Evolutionary conservation across 345 rosid species (phyloP).

Genomic region (Cardamine chenopodiifolia): DNA sequence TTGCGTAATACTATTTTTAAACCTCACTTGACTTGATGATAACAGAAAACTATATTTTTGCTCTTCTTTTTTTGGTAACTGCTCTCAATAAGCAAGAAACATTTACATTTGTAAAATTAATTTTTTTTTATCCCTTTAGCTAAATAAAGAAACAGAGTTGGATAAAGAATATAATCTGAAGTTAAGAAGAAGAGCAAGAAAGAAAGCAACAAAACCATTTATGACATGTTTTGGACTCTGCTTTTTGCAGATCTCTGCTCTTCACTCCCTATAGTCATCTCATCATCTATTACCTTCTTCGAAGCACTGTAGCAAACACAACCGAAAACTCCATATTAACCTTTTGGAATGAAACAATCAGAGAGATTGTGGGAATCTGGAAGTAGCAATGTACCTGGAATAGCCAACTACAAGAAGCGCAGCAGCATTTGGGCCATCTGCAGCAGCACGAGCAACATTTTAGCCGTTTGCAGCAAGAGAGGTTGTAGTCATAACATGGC

Average conservation of each 20-base stretch:
- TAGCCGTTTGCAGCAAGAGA: conserved; percentile 37
- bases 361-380: background rate
- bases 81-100: conserved; percentile 18
- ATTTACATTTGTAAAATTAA: conserved; percentile 16
- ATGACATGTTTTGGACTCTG: conserved; percentile 25
- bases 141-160: conserved; percentile 2
- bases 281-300: conserved; percentile 34
- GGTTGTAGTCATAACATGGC: conserved; percentile 26
- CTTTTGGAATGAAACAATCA: conserved; percentile 5
- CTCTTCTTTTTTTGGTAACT: background rate
- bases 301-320: conserved; percentile 27
- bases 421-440: conserved; percentile 14
- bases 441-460: conserved; percentile 33
- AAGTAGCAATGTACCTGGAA: conserved; percentile 33
- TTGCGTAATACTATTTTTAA: background rate
- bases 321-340: background rate
- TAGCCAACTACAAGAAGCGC: conserved; percentile 32
- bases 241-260: conserved; percentile 15
- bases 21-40: conserved; percentile 8
- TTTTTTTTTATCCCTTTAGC: conserved; percentile 3
- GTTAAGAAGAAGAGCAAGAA: conserved; percentile 22
- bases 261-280: conserved; percentile 24
- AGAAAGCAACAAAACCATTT: conserved; percentile 42
- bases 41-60: conserved; percentile 2
- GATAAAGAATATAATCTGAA: conserved; percentile 28